phyloP scores from a whole-genome alignment of 352 stramenopile genomes.

The Paralagenidium karlingii region DNA sequence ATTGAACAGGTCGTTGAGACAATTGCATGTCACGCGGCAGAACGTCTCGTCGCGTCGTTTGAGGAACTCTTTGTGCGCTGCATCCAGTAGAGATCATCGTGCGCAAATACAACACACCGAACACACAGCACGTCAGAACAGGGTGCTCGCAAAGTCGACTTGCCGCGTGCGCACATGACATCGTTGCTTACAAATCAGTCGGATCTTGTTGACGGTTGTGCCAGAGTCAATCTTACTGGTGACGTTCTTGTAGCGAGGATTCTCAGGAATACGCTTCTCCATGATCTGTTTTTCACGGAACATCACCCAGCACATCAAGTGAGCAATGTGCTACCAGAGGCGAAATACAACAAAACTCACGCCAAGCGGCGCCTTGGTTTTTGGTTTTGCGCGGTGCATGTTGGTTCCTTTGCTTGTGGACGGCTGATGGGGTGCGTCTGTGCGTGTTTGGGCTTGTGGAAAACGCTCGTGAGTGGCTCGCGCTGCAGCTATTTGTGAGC shows the following conservation, averaged over 20 bases:
- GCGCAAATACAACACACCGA: neutral
- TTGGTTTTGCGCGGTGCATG: slow-evolving; percentile 55
- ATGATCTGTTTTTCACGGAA: slow-evolving; percentile 59
- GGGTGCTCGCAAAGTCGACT: no score
- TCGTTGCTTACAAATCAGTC: slow-evolving; percentile 45
- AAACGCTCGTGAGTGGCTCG: no score
- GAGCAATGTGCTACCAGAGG: no score
- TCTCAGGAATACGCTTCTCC: slow-evolving; percentile 69
- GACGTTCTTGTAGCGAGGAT: slow-evolving; percentile 64
- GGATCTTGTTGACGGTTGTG: slow-evolving; percentile 63
- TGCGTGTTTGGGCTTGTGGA: no score
- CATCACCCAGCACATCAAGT: neutral
- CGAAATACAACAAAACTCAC: slow-evolving; percentile 12
- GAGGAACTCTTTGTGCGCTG: slow-evolving; percentile 67
- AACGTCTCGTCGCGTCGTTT: slow-evolving; percentile 76
- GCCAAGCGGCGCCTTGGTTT: slow-evolving; percentile 40
- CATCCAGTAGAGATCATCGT: no score
- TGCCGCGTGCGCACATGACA: neutral
- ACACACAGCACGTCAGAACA: neutral
- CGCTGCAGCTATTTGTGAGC: no score
- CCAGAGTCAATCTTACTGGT: slow-evolving; percentile 70
- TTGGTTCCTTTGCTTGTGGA: no score
- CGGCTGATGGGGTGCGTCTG: no score
- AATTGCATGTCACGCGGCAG: slow-evolving; percentile 45
- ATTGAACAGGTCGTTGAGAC: slow-evolving; percentile 54